These are phyloP conservation scores for Phytopythium kandeliae DNA, from an alignment of 352 stramenopile genomes.

Conservation along the genomic window DNA sequence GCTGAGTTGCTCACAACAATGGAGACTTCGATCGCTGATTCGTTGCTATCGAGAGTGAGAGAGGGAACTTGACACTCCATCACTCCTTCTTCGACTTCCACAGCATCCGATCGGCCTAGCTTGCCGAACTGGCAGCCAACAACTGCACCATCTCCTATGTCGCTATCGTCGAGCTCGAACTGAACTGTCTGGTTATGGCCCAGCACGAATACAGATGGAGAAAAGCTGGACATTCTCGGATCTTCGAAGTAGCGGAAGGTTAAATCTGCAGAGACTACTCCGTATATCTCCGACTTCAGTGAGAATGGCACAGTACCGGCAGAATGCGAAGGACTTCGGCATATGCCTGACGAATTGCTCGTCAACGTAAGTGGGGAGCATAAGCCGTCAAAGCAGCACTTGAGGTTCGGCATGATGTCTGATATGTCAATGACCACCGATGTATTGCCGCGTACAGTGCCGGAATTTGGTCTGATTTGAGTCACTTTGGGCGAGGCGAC, in stretches of 20 bases:
- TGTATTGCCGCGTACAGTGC: conserved; percentile 15
- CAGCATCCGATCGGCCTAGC: not conserved
- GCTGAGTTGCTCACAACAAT: conserved; percentile 8
- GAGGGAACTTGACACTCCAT: conserved; percentile 23
- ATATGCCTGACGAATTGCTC: conserved; percentile 17
- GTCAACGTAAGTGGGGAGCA: conserved; percentile 18
- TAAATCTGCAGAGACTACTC: conserved; percentile 9
- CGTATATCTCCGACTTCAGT: conserved; percentile 9
- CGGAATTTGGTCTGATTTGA: conserved; percentile 14
- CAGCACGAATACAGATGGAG: conserved; percentile 21
- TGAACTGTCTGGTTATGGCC: not conserved
- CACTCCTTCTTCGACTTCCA: conserved; percentile 12
- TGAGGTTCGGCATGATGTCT: conserved; percentile 19
- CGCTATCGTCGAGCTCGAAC: not conserved
- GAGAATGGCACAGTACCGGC: conserved; percentile 11
- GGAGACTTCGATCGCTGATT: conserved; percentile 15
- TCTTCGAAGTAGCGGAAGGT: conserved; percentile 17
- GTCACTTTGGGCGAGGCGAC: conserved; percentile 18
- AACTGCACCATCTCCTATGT: not conserved
- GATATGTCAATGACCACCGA: conserved; percentile 19
- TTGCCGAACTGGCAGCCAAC: not conserved
- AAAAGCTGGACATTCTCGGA: conserved; percentile 11
- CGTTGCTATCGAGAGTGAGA: conserved; percentile 12
- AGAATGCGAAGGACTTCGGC: conserved; percentile 11
- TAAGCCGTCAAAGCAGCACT: conserved; percentile 38